Base-by-base conservation (phyloP, 345 rosid genomes). In the Limnanthes douglasii region DNA sequence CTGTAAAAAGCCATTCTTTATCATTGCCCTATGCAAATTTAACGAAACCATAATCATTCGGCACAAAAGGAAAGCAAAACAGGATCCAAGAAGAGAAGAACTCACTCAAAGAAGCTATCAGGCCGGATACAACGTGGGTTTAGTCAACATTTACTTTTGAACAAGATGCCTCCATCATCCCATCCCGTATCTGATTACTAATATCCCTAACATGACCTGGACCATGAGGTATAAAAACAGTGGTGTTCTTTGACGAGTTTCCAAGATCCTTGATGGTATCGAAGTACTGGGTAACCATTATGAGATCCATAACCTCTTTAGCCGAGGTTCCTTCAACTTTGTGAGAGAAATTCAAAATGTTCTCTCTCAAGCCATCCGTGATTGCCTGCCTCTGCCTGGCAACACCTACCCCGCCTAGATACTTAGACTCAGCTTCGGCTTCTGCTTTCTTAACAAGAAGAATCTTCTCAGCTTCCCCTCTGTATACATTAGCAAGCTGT, bases 301-400 rank as follows among this genome's bases (percentile, higher is more conserved):
- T 85, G 40, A 92, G 74, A 58, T 92, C 96, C 96, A 92, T 81
- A 28, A 92, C 85, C 46, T 92, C 96, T 74, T 85, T 85, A 8
- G 93, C 73, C 2, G 94, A 69, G 46, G 96, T 51, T 27, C 99
- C 99, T 52, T 62, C 70, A 22, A 92, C 96, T 65, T 85, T 78
- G 56, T 70, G 65, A 40, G 99, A 92, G 64, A 92, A 92, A 49
- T 78, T 72, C 56, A 85, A 43, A 39, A 92, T 92, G 84, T 92
- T 92, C 64, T 92, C 96, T 31, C 93, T 78, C 56, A 92, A 32
- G 5, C 99, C 99, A 34, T 92, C 96, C 0, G 93, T 81, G 37
- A 92, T 92, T 19, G 96, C 99, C 69, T 92, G 96, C 51, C 99
- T 68, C 68, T 92, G 99, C 66, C 74, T 75, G 18, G 96, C 99